Percentiles rank a stretch among this genome's conserved stretches.
phyloP scores from a whole-genome alignment of 2,329 filamentous ascomycete species.

The Verticillium dahliae region DNA sequence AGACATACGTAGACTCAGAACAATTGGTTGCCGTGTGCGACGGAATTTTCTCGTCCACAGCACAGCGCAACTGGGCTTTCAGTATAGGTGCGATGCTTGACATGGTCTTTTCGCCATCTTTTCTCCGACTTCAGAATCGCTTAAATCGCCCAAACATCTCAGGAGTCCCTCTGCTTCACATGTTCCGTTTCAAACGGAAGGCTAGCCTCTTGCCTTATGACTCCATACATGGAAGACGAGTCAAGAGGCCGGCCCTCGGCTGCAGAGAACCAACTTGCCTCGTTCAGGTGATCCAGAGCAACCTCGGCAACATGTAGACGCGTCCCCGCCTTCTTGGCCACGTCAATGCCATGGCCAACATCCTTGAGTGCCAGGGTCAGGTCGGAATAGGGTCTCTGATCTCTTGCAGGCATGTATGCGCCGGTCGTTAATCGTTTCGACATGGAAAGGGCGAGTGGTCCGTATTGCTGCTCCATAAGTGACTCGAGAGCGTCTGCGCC shows the following conservation, averaged over 20 bases:
- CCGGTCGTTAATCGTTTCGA: slow-evolving; percentile 29
- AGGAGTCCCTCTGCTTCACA: slow-evolving; percentile 20
- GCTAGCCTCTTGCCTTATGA: slow-evolving; percentile 33
- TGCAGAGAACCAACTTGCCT: slow-evolving; percentile 31
- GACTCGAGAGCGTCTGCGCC: slow-evolving; percentile 31
- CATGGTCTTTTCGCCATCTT: too few species aligned
- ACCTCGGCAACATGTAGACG: slow-evolving; percentile 33
- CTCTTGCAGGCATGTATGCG: slow-evolving; percentile 26
- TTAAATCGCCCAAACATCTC: too few species aligned
- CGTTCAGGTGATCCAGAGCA: slow-evolving; percentile 32
- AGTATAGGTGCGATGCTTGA: too few species aligned
- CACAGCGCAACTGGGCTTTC: too few species aligned
- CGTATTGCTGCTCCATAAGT: slow-evolving; percentile 33
- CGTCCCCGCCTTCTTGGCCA: slow-evolving; percentile 30
- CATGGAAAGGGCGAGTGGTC: slow-evolving; percentile 26
- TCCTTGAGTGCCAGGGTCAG: slow-evolving; percentile 45
- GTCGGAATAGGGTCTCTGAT: slow-evolving; percentile 36
- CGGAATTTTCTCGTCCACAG: too few species aligned
- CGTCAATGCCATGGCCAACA: slow-evolving; percentile 38
- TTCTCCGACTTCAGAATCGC: too few species aligned
- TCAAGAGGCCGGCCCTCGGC: slow-evolving; percentile 31
- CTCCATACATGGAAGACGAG: slow-evolving; percentile 44
- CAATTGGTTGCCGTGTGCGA: neutral
- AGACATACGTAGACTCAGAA: neutral
- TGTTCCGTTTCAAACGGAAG: slow-evolving; percentile 35